Evolutionary conservation across 768 basidiomycete genomes (phyloP), one percentile per base, ranked within the genome.

Genomic region (Russula lepida): DNA sequence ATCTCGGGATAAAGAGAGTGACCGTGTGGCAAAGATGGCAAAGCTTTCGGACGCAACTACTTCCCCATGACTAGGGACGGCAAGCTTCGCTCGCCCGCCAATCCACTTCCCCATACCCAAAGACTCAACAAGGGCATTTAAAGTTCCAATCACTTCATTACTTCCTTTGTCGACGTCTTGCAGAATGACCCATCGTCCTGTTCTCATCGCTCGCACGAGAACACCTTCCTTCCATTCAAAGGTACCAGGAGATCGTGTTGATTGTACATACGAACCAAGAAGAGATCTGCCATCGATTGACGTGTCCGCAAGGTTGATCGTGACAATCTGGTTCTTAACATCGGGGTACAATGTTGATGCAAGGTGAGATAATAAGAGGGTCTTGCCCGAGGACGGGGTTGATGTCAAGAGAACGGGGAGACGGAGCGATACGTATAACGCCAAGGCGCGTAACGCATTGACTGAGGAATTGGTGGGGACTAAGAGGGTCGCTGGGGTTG

Each of bases 211-310:
- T 41, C 89, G 87, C 11, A 95, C 85, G 37, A 99, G 78, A 0
- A 94, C 86, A 6, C 97, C 97, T 64, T 98, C 94, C 73, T 88
- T 91, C 91, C 95, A 99, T 67, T 95, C 92, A 67, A 99, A 99
- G 2, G 83, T 84, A 6, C 95, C 95, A 0, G 92, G 85, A 27
- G 81, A 81, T 1, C 81, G 84, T 0, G 87, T 78, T 0, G 95
- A 97, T 2, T 95, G 95, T 3, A 92, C 78, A 61, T 98, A 95
- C 2, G 92, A 94, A 5, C 97, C 95, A 46, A 99, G 80, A 6
- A 99, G 79, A 0, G 93, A 88, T 25, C 95, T 88, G 32, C 95
- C 88, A 69, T 99, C 95, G 48, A 99, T 79, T 2, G 95, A 95
- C 0, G 94, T 95, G 67, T 98, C 97, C 6, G 93, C 92, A 27